Conservation (phyloP, 495 filamentous ascomycete genomes). For the Trichoderma parareesei region DNA sequence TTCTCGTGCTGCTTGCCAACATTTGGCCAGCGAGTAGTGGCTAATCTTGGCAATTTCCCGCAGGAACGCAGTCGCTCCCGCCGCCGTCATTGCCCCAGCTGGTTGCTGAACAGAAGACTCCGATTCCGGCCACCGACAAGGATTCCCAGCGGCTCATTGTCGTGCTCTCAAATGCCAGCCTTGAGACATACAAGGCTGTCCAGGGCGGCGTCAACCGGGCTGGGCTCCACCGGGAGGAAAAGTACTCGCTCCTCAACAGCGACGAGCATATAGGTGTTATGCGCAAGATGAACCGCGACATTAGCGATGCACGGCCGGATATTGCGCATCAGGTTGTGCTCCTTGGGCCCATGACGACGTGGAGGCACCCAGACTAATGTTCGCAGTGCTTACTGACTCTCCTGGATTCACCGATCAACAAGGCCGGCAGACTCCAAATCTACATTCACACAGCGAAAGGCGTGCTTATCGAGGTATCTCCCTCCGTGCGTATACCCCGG, state of each 20-base stretch:
- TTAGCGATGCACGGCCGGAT: constrained; percentile 93
- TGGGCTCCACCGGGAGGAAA: constrained; percentile 70
- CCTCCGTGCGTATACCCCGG: constrained; percentile 89
- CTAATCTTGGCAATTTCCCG: not conserved
- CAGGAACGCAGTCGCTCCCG: constrained; percentile 83
- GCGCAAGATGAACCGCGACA: constrained; percentile 98
- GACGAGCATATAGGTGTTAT: constrained; percentile 98
- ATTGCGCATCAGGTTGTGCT: constrained; percentile 88
- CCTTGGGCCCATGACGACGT: constrained; percentile 18
- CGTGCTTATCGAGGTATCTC: constrained; percentile 94
- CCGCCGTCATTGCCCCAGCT: constrained; percentile 84
- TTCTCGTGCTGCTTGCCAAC: not conserved
- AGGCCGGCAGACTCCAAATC: constrained; percentile 93
- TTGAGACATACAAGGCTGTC: constrained; percentile 90
- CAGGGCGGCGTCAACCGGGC: constrained; percentile 54
- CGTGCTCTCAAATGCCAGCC: constrained; percentile 90
- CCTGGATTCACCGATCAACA: constrained; percentile 96
- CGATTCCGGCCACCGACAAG: constrained; percentile 79
- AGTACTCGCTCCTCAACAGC: constrained; percentile 93
- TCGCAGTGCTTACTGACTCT: constrained; percentile 91
- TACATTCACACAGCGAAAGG: constrained; percentile 97
- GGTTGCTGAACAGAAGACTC: constrained; percentile 82
- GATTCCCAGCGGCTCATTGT: constrained; percentile 86
- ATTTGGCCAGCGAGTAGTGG: not conserved
- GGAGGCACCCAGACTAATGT: constrained; percentile 35